Conservation (phyloP, 176 grass and related monocot species). For the Alloteropsis semialata region DNA sequence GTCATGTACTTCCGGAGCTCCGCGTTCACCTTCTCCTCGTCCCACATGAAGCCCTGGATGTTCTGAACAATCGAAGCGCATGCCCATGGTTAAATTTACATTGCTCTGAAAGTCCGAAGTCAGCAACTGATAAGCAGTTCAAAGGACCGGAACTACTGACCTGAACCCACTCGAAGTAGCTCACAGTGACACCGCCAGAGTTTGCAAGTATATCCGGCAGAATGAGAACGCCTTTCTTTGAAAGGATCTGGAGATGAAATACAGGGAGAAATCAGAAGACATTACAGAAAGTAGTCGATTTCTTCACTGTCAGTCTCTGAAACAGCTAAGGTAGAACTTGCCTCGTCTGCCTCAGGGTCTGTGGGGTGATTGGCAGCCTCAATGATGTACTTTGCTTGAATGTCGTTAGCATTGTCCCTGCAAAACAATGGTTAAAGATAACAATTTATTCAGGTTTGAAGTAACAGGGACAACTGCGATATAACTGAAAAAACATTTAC, state of each 20-base stretch:
- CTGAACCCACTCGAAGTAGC: conserved; percentile 99
- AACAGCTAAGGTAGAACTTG: conserved; percentile 3
- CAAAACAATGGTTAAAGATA: neutral
- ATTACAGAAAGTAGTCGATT: neutral
- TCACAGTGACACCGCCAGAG: conserved; percentile 82
- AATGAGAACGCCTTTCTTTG: conserved; percentile 90
- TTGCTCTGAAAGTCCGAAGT: neutral
- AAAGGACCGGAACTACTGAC: neutral
- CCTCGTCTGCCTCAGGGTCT: conserved; percentile 95
- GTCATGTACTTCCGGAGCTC: conserved; percentile 86
- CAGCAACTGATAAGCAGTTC: neutral
- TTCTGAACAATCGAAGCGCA: conserved; percentile 45
- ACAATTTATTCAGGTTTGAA: neutral
- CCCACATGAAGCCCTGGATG: conserved; percentile 99
- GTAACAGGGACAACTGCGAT: neutral
- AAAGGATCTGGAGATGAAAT: conserved; percentile 62
- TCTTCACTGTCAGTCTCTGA: neutral
- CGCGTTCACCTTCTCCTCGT: conserved; percentile 86
- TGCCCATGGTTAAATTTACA: neutral
- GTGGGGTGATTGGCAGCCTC: conserved; percentile 99
- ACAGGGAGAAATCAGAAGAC: neutral
- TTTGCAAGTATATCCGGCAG: conserved; percentile 92
- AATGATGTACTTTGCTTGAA: conserved; percentile 90
- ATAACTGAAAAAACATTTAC: neutral
- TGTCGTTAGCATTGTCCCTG: conserved; percentile 91